These are phyloP conservation scores for Xylariaceae sp. DNA, from an alignment of 2,329 filamentous ascomycete species.

Conservation along the genomic window DNA sequence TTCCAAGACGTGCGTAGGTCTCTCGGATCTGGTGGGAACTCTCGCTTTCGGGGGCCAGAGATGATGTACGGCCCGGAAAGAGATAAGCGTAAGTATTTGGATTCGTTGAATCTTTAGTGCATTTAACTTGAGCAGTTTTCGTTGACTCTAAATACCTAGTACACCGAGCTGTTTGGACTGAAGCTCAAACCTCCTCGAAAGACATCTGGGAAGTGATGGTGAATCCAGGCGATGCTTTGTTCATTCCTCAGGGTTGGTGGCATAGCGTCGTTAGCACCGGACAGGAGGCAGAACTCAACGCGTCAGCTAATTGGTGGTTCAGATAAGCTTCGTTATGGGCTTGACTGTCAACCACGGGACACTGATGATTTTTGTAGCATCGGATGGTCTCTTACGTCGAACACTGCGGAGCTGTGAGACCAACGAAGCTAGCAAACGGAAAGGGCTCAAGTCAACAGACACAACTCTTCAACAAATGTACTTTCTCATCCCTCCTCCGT, in stretches of 20 bases:
- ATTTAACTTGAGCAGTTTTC: background rate
- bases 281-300: conserved; percentile 32
- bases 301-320: conserved; percentile 73
- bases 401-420: too few relatives aligned
- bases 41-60: conserved; percentile 65
- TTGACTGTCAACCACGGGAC: too few relatives aligned
- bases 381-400: too few relatives aligned
- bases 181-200: conserved; percentile 22
- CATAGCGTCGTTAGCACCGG: conserved; percentile 69
- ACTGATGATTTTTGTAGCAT: too few relatives aligned
- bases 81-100: conserved; percentile 29
- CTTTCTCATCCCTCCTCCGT: too few relatives aligned
- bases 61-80: conserved; percentile 87
- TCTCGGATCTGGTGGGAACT: conserved; percentile 36
- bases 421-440: too few relatives aligned
- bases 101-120: background rate
- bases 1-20: conserved; percentile 49
- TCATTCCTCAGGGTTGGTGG: conserved; percentile 83
- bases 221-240: conserved; percentile 62
- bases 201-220: conserved; percentile 50
- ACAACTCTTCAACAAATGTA: too few relatives aligned
- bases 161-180: conserved; percentile 65
- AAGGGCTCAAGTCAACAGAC: too few relatives aligned
- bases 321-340: conserved; percentile 38
- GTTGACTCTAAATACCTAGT: conserved; percentile 31